A percentile compares a stretch with the other conserved stretches of the same genome.
phyloP scores from a whole-genome alignment of 352 stramenopile genomes.

The Pythium phragmiticola region DNA sequence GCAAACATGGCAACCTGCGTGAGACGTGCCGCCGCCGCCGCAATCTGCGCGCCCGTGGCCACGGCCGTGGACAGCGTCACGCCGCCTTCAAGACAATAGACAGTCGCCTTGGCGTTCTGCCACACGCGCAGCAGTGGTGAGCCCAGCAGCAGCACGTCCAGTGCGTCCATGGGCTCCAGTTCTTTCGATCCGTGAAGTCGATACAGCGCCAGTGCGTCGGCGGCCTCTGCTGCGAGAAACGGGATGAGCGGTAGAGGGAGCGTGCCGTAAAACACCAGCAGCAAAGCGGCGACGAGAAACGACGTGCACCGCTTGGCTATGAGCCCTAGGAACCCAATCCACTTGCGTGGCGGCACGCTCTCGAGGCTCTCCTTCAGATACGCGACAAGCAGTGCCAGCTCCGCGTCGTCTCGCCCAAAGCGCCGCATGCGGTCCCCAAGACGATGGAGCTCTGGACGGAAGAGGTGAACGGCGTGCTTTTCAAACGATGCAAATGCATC shows the following conservation, averaged over 20 bases:
- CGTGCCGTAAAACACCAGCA: slow-evolving; percentile 53
- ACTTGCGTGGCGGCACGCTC: slow-evolving; percentile 45
- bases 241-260: slow-evolving; percentile 55
- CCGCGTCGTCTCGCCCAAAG: slow-evolving; percentile 35
- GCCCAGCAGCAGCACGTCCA: slow-evolving; percentile 70
- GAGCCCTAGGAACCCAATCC: slow-evolving; percentile 34
- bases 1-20: slow-evolving; percentile 49
- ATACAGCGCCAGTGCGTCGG: slow-evolving; percentile 36
- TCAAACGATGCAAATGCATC: slow-evolving; percentile 60
- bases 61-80: slow-evolving; percentile 61
- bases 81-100: slow-evolving; percentile 72
- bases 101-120: slow-evolving; percentile 65
- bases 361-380: slow-evolving; percentile 70
- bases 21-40: slow-evolving; percentile 46
- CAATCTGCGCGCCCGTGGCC: slow-evolving; percentile 56
- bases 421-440: slow-evolving; percentile 17
- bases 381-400: slow-evolving; percentile 53
- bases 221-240: slow-evolving; percentile 50
- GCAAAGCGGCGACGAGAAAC: slow-evolving; percentile 45
- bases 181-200: slow-evolving; percentile 38
- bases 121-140: slow-evolving; percentile 69
- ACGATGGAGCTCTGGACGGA: slow-evolving; percentile 42
- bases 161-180: slow-evolving; percentile 49
- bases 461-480: slow-evolving; percentile 44
- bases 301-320: slow-evolving; percentile 67